Percentiles rank a stretch among this genome's conserved stretches.
Conservation (phyloP, 345 rosid species). For the Eucalyptus polybractea region DNA sequence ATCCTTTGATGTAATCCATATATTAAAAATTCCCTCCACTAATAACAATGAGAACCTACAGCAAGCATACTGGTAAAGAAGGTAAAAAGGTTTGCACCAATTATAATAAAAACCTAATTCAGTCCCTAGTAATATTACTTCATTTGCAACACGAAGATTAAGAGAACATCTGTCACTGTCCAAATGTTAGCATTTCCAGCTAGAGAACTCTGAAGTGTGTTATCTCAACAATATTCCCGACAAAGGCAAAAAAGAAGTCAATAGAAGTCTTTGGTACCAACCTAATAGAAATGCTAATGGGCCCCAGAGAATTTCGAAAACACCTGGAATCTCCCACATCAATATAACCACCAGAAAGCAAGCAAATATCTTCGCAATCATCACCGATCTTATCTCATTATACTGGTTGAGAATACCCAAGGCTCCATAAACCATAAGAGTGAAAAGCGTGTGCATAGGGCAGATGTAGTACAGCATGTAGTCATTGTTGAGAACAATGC, state of each 20-base stretch:
- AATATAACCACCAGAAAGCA: slow-evolving; percentile 81
- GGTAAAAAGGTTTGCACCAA: background rate
- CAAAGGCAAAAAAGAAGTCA: background rate
- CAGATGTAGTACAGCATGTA: slow-evolving; percentile 93
- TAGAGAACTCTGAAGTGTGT: background rate
- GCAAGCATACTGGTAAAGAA: background rate
- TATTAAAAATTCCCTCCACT: background rate
- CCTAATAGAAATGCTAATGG: slow-evolving; percentile 70
- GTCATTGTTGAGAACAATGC: slow-evolving; percentile 87
- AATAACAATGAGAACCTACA: background rate
- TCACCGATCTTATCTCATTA: slow-evolving; percentile 85
- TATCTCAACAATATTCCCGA: background rate
- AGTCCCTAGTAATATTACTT: background rate
- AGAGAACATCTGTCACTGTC: background rate
- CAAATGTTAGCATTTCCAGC: background rate
- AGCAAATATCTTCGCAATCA: slow-evolving; percentile 67
- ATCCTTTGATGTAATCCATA: background rate
- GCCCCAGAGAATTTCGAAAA: slow-evolving; percentile 69
- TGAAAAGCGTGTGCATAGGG: slow-evolving; percentile 98
- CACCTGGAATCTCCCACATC: slow-evolving; percentile 93
- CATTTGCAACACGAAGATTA: background rate
- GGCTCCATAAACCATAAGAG: slow-evolving; percentile 90
- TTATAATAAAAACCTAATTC: background rate
- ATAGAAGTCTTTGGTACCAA: slow-evolving; percentile 2
- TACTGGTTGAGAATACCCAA: slow-evolving; percentile 78